These are phyloP conservation scores for Hyaloscypha bicolor DNA, from an alignment of 495 filamentous ascomycete genomes.

Conservation along the genomic window DNA sequence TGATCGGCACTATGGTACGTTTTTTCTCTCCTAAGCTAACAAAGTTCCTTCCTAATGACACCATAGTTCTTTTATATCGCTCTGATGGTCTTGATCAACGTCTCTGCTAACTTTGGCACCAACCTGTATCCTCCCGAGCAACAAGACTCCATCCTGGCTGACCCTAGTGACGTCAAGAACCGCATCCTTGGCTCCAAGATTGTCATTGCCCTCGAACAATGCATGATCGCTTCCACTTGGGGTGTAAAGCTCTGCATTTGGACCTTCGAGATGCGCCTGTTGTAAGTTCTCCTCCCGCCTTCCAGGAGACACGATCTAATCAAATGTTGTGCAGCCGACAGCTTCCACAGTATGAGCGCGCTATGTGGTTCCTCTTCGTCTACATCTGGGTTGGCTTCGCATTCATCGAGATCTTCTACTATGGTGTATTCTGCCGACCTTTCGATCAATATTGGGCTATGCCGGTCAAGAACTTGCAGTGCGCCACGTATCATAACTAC, in stretches of 20 bases:
- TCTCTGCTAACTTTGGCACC: conserved; percentile 53
- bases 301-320: not conserved
- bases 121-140: conserved; percentile 61
- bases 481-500: conserved; percentile 47
- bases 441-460: conserved; percentile 63
- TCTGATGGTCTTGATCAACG: conserved; percentile 56
- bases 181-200: conserved; percentile 58
- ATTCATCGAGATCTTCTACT: conserved; percentile 62
- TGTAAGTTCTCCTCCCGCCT: conserved; percentile 33
- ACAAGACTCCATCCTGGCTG: conserved; percentile 40
- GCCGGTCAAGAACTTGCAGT: conserved; percentile 37
- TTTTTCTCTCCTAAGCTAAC: not conserved
- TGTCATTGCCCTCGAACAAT: conserved; percentile 47
- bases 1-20: conserved; percentile 54
- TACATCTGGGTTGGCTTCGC: conserved; percentile 59
- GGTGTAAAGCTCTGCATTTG: conserved; percentile 54
- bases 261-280: conserved; percentile 52
- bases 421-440: conserved; percentile 61
- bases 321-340: conserved; percentile 14
- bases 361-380: conserved; percentile 51
- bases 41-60: conserved; percentile 13
- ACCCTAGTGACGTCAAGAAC: conserved; percentile 45
- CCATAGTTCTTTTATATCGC: conserved; percentile 52
- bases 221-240: conserved; percentile 47
- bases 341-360: conserved; percentile 42